phyloP scores from a whole-genome alignment of 306 rosid genomes.

The Trichosanthes cucumerina region DNA sequence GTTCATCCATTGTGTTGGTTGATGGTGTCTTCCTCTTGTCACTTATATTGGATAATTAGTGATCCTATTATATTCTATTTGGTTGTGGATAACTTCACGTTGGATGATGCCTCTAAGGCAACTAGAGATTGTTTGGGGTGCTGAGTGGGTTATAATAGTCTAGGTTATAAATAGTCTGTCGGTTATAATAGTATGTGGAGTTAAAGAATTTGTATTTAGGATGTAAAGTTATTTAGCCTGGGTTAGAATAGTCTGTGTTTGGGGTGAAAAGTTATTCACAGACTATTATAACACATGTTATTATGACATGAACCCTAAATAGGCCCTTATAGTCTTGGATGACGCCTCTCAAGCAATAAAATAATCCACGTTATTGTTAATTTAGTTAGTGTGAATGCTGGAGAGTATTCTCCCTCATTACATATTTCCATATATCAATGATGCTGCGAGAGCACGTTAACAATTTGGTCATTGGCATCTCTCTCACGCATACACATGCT shows the following conservation, averaged over 20 bases:
- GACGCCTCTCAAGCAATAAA: not conserved
- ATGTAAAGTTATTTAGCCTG: too few species aligned
- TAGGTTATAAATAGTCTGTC: too few species aligned
- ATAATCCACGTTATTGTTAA: not conserved
- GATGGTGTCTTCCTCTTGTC: not conserved
- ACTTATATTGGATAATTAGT: not conserved
- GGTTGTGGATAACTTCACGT: not conserved
- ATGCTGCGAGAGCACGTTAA: not conserved
- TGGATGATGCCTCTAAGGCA: not conserved
- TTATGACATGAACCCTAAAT: too few species aligned
- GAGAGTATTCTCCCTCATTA: not conserved
- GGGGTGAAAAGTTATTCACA: too few species aligned
- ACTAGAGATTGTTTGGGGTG: too few species aligned
- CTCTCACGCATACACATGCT: not conserved
- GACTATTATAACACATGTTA: too few species aligned
- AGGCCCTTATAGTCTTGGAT: not conserved
- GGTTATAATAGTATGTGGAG: too few species aligned
- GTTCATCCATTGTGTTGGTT: not conserved
- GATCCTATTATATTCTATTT: not conserved
- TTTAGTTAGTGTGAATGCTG: not conserved
- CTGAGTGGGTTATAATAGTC: too few species aligned
- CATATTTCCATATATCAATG: not conserved
- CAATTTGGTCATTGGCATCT: not conserved
- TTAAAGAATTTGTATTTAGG: too few species aligned
- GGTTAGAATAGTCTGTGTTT: too few species aligned